These are phyloP conservation scores for Lagenaria siceraria DNA, from an alignment of 306 rosid species.

Conservation along the genomic window DNA sequence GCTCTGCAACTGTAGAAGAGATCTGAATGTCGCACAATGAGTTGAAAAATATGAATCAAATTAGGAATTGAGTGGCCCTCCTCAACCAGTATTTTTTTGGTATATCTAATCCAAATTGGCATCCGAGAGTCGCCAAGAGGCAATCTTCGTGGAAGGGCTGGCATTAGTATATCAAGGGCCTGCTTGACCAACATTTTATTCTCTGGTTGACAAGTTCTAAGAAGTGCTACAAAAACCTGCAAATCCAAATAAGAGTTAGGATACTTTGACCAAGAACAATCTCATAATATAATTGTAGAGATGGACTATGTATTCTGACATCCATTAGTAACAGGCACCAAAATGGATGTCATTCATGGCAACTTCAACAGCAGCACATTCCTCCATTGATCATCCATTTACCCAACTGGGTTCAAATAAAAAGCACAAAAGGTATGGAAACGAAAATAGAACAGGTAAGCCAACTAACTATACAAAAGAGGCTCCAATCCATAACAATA, in stretches of 20 bases:
- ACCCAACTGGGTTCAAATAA: neutral
- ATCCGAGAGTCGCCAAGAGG: constrained; percentile 94
- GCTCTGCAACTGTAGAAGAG: constrained; percentile 98
- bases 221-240: constrained; percentile 99
- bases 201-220: constrained; percentile 97
- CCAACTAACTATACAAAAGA: neutral
- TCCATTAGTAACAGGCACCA: neutral
- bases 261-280: constrained; percentile 5
- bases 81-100: constrained; percentile 92
- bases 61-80: constrained; percentile 98
- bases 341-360: neutral
- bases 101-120: constrained; percentile 97
- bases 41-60: constrained; percentile 97
- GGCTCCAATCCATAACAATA: neutral
- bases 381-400: neutral
- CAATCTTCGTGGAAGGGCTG: constrained; percentile 92
- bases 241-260: constrained; percentile 18
- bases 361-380: neutral
- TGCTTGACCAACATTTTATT: constrained; percentile 99
- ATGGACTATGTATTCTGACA: neutral
- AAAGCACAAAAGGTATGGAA: neutral
- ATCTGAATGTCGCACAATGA: constrained; percentile 96
- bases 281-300: neutral
- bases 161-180: constrained; percentile 99
- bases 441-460: neutral